Evolutionary conservation across 768 basidiomycete species (phyloP).

Genomic region (Rhodotorula kratochvilovae): DNA sequence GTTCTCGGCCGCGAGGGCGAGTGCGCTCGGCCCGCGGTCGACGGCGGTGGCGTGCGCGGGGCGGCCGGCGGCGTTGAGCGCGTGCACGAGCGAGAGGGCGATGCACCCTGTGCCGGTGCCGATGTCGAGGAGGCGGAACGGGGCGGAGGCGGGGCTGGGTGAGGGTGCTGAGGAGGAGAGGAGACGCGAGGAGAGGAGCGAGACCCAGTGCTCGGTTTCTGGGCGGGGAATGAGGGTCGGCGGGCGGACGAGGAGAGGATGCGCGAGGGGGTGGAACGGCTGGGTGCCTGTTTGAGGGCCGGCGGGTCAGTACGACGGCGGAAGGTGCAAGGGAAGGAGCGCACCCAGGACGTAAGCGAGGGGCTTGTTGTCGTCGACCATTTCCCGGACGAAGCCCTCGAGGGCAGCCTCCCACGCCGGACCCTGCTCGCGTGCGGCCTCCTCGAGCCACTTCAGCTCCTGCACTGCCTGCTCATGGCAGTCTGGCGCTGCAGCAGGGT

Average conservation of each 20-base stretch:
- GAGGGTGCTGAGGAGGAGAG: conserved; percentile 46
- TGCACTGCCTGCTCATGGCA: neutral
- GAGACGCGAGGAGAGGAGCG: conserved; percentile 53
- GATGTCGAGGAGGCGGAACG: conserved; percentile 65
- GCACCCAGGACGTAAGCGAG: conserved; percentile 36
- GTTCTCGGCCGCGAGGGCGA: conserved; percentile 55
- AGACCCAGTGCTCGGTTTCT: conserved; percentile 83
- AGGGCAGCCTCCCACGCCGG: neutral
- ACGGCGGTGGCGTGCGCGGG: conserved; percentile 46
- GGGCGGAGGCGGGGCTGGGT: conserved; percentile 24
- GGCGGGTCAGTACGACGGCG: neutral
- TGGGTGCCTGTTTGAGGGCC: conserved; percentile 63
- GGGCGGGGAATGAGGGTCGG: conserved; percentile 91
- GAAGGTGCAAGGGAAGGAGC: neutral
- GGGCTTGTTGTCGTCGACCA: conserved; percentile 35
- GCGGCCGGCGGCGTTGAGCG: neutral
- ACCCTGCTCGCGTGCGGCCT: neutral
- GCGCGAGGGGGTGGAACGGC: conserved; percentile 72
- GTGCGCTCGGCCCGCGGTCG: conserved; percentile 64
- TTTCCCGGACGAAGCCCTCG: conserved; percentile 3
- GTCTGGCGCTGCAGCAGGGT: neutral
- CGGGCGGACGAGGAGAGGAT: conserved; percentile 61
- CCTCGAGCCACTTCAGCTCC: conserved; percentile 24
- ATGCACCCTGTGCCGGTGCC: conserved; percentile 93
- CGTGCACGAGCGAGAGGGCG: conserved; percentile 66